Percentiles rank a stretch among this genome's conserved stretches.
Evolutionary conservation across 352 stramenopile species (phyloP).

Genomic region (Ochromonadaceae sp.): DNA sequence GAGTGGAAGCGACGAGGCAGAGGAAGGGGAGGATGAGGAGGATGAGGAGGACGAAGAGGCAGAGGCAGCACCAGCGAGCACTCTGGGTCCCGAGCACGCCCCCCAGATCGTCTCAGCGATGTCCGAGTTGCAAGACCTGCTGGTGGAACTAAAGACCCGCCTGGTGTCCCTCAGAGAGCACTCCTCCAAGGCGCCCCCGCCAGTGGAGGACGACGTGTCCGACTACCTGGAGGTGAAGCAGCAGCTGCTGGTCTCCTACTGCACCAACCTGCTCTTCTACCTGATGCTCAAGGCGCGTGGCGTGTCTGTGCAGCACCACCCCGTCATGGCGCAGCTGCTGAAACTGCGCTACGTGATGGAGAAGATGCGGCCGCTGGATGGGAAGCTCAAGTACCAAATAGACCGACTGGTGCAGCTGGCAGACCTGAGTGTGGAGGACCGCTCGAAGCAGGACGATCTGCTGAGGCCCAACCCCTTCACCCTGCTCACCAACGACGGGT

Average conservation of each 20-base stretch:
- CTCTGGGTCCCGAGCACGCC: too few species aligned
- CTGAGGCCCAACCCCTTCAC: neutral
- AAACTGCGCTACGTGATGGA: constrained; percentile 1
- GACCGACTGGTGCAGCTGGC: constrained; percentile 4
- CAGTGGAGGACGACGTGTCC: constrained; percentile 25
- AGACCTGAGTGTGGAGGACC: neutral
- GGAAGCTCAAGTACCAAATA: constrained; percentile 14
- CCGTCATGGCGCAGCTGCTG: constrained; percentile 19
- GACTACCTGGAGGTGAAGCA: constrained; percentile 37
- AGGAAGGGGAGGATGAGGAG: constrained; percentile 22
- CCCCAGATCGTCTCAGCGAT: too few species aligned
- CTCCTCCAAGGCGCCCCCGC: too few species aligned
- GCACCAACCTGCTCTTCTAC: constrained; percentile 36
- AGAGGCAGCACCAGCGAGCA: too few species aligned
- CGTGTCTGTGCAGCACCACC: constrained; percentile 16
- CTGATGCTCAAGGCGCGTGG: constrained; percentile 34
- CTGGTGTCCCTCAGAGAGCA: too few species aligned
- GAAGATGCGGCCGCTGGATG: constrained; percentile 8
- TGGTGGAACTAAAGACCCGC: constrained; percentile 45
- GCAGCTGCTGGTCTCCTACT: constrained; percentile 36
- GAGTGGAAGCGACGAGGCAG: constrained; percentile 19
- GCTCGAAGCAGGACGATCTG: neutral
- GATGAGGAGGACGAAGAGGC: constrained; percentile 51
- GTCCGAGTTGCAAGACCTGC: constrained; percentile 25
- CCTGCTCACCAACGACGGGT: neutral